These are phyloP conservation scores for Rhinocladiella similis DNA, from an alignment of 2,329 filamentous ascomycete genomes.

Conservation along the genomic window DNA sequence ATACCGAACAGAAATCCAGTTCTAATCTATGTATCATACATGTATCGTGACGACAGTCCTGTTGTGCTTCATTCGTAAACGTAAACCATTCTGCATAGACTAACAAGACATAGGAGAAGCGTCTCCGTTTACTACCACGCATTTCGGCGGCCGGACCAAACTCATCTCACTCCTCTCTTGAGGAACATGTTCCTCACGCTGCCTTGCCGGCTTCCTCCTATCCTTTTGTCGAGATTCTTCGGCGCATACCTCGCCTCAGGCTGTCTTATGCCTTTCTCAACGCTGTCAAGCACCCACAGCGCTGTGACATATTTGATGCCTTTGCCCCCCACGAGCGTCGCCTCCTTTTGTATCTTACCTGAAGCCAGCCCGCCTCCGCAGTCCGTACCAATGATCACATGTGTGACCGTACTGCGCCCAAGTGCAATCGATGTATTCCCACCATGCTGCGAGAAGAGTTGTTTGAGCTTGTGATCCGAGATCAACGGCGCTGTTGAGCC, in stretches of 20 bases:
- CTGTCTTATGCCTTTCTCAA: conserved; percentile 72
- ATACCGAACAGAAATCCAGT: neutral
- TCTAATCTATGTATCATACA: neutral
- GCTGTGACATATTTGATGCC: conserved; percentile 76
- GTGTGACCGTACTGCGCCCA: conserved; percentile 73
- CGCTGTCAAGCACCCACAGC: conserved; percentile 83
- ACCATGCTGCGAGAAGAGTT: conserved; percentile 72
- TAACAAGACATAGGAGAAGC: too few relatives aligned
- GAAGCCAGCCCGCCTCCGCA: conserved; percentile 74
- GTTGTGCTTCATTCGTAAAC: too few relatives aligned
- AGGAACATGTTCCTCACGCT: conserved; percentile 51
- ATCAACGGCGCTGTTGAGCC: conserved; percentile 78
- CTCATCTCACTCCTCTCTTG: conserved; percentile 1
- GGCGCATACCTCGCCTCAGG: conserved; percentile 71
- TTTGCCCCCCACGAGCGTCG: conserved; percentile 64
- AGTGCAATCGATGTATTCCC: conserved; percentile 70
- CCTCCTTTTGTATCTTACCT: conserved; percentile 79
- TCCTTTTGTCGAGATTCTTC: conserved; percentile 45
- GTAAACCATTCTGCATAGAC: too few relatives aligned
- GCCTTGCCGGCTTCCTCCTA: conserved; percentile 62
- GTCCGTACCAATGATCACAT: conserved; percentile 67
- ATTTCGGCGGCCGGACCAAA: neutral
- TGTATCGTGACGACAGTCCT: neutral
- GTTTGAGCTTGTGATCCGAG: conserved; percentile 84
- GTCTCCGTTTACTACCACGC: too few relatives aligned